Percentiles rank a stretch among this genome's conserved stretches.
These are phyloP conservation scores for Ettlia oleoabundans DNA, from an alignment of 139 green algal genomes.

Conservation along the genomic window DNA sequence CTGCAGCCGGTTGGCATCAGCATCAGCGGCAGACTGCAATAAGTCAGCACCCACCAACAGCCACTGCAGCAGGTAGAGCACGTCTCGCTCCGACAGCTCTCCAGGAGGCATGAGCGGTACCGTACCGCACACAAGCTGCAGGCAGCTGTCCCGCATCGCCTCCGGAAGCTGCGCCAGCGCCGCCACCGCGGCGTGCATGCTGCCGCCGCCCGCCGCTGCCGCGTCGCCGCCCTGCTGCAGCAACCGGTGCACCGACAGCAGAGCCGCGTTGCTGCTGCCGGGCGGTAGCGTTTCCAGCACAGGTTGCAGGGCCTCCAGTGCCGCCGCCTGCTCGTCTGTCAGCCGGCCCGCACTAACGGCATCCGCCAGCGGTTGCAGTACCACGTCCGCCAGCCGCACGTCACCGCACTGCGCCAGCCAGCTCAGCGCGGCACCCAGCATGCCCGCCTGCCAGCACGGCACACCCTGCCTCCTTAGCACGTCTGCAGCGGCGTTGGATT, in stretches of 20 bases:
- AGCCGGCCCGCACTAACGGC: conserved; percentile 38
- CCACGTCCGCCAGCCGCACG: conserved; percentile 30
- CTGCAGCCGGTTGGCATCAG: not conserved
- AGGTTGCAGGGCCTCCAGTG: conserved; percentile 44
- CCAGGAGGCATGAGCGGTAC: conserved; percentile 13
- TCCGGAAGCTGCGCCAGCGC: conserved; percentile 19
- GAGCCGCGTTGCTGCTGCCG: conserved; percentile 13
- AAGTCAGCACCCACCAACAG: conserved; percentile 15
- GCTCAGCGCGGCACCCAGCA: conserved; percentile 32
- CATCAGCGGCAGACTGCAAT: not conserved
- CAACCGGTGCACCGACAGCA: conserved; percentile 32
- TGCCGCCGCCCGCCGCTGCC: not conserved
- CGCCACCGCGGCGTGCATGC: conserved; percentile 22
- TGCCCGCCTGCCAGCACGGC: conserved; percentile 42
- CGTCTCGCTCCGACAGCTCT: conserved; percentile 16
- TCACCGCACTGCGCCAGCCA: conserved; percentile 52
- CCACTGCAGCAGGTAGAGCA: conserved; percentile 31
- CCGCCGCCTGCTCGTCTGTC: conserved; percentile 33
- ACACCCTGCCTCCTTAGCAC: conserved; percentile 45
- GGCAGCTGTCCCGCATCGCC: conserved; percentile 22
- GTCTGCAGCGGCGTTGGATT: conserved; percentile 3
- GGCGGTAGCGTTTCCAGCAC: conserved; percentile 22
- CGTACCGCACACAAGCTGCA: conserved; percentile 29
- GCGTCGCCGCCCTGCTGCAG: not conserved
- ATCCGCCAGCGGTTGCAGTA: conserved; percentile 41